phyloP scores from a whole-genome alignment of 129 eudicot genomes.

The Pulicaria dysenterica region DNA sequence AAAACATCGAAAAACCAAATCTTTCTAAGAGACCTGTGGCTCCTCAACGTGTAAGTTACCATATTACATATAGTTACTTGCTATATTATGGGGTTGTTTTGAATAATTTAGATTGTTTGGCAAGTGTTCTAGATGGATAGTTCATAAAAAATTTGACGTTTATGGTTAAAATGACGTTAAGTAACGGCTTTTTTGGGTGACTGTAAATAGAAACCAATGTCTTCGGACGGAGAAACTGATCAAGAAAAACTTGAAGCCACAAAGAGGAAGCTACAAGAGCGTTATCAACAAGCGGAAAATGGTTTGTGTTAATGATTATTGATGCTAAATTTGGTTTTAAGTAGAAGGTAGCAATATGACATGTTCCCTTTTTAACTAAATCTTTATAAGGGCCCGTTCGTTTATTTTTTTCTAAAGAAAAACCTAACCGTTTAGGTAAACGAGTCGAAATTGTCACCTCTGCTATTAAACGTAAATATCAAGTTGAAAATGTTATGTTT shows the following conservation, averaged over 20 bases:
- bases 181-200: conserved; percentile 11
- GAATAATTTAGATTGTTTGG: not conserved
- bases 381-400: too few relatives aligned
- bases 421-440: too few relatives aligned
- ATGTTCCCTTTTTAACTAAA: too few relatives aligned
- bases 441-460: too few relatives aligned
- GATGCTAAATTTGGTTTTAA: not conserved
- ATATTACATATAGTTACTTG: not conserved
- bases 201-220: conserved; percentile 43
- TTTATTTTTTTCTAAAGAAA: too few relatives aligned
- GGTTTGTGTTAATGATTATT: conserved; percentile 46
- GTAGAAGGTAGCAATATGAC: not conserved
- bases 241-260: conserved; percentile 69
- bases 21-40: conserved; percentile 45
- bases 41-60: conserved; percentile 48
- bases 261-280: conserved; percentile 89
- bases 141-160: too few relatives aligned
- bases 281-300: conserved; percentile 89
- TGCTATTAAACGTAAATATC: not conserved
- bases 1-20: conserved; percentile 38
- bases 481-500: not conserved
- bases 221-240: conserved; percentile 40
- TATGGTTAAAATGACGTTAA: not conserved
- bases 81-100: not conserved
- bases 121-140: not conserved